phyloP scores from a whole-genome alignment of 352 stramenopile species.

The Phytophthora europaea region DNA sequence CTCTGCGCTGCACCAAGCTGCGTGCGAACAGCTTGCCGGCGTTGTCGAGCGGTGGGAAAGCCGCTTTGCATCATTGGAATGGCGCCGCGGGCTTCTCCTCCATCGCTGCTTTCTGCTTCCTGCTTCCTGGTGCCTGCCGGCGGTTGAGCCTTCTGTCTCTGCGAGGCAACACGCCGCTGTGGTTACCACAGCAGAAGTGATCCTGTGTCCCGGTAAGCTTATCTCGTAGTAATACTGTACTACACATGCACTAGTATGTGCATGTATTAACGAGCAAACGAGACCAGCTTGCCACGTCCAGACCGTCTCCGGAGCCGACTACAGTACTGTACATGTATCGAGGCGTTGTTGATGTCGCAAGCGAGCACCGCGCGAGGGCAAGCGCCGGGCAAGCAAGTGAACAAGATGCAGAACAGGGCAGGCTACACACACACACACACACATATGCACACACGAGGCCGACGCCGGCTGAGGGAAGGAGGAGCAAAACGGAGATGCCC shows the following conservation, averaged over 20 bases:
- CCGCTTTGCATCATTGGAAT: background rate
- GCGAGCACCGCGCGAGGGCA: slow-evolving; percentile 11
- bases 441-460: background rate
- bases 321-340: too few species aligned
- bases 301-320: slow-evolving; percentile 17
- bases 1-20: background rate
- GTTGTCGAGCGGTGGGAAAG: background rate
- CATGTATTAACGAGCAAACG: background rate
- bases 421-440: background rate
- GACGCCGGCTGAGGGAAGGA: background rate
- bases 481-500: background rate
- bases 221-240: too few species aligned
- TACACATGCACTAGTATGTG: too few species aligned
- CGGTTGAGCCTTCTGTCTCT: background rate
- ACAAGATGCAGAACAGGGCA: slow-evolving; percentile 6
- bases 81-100: background rate
- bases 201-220: background rate
- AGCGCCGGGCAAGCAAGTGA: slow-evolving; percentile 2
- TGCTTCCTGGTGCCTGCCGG: too few species aligned
- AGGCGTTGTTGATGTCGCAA: slow-evolving; percentile 21
- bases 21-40: background rate
- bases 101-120: too few species aligned
- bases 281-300: slow-evolving; percentile 13
- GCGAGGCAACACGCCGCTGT: background rate
- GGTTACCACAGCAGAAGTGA: background rate